Percentiles rank a stretch among this genome's conserved stretches.
phyloP scores from a whole-genome alignment of 306 rosid species.

The Vachellia pachyceras region DNA sequence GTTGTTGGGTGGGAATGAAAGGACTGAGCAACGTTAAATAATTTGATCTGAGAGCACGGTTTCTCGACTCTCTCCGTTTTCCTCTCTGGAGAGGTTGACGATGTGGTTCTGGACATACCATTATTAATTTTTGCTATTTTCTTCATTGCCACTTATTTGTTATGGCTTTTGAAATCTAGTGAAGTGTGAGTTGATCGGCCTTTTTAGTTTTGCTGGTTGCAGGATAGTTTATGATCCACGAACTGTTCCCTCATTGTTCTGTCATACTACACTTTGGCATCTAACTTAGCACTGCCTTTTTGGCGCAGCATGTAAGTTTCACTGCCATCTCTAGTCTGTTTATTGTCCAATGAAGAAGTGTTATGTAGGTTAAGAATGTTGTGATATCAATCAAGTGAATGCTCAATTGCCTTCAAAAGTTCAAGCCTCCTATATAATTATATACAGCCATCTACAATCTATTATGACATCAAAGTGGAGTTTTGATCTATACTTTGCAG shows the following conservation, averaged over 20 bases:
- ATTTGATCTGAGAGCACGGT: slow-evolving; percentile 12
- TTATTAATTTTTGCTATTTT: slow-evolving; percentile 22
- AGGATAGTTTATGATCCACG: slow-evolving; percentile 46
- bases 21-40: slow-evolving; percentile 24
- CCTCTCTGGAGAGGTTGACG: not conserved
- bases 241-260: slow-evolving; percentile 31
- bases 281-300: not conserved
- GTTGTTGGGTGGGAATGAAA: slow-evolving; percentile 36
- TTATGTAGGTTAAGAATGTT: slow-evolving; percentile 15
- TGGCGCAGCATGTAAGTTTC: slow-evolving; percentile 6
- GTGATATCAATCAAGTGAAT: not conserved
- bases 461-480: not conserved
- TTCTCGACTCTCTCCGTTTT: not conserved
- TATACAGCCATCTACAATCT: not conserved
- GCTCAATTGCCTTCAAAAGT: slow-evolving; percentile 1
- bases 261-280: slow-evolving; percentile 22
- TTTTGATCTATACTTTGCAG: not conserved
- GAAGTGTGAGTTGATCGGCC: slow-evolving; percentile 34
- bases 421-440: not conserved
- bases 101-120: slow-evolving; percentile 7
- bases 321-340: slow-evolving; percentile 29
- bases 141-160: slow-evolving; percentile 21
- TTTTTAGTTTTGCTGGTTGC: slow-evolving; percentile 41
- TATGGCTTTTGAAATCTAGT: slow-evolving; percentile 25
- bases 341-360: not conserved